Evolutionary conservation across 148 eudicot genomes (phyloP).

Genomic region (Euryodendron excelsum): DNA sequence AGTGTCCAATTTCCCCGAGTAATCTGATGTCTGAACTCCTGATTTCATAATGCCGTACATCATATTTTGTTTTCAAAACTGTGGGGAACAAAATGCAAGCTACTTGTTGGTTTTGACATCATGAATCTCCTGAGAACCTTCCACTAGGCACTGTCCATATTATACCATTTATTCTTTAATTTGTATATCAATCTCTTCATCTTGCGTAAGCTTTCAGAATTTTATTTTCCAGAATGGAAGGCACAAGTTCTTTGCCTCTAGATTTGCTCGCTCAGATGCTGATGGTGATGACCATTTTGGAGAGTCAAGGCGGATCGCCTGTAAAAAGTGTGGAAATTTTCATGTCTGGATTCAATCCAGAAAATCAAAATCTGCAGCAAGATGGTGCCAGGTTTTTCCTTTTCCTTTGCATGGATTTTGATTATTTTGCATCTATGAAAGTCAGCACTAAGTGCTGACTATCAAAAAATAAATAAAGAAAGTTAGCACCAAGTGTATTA

Average conservation of each 20-base stretch:
- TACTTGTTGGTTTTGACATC: neutral
- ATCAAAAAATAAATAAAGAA: too few species aligned
- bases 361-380: constrained; percentile 76
- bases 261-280: constrained; percentile 65
- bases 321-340: constrained; percentile 83
- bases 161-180: neutral
- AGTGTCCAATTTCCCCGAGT: neutral
- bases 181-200: neutral
- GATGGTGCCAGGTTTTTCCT: constrained; percentile 92
- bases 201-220: constrained; percentile 16
- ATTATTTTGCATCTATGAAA: too few species aligned
- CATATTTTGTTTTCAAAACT: neutral
- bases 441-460: too few species aligned
- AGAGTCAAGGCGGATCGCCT: constrained; percentile 75
- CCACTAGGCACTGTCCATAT: neutral
- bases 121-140: neutral
- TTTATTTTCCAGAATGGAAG: constrained; percentile 58
- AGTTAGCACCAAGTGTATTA: too few species aligned
- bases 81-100: neutral
- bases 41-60: neutral
- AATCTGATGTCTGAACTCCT: neutral
- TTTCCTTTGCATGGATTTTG: neutral
- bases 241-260: constrained; percentile 55
- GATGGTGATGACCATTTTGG: constrained; percentile 59
- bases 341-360: constrained; percentile 79